Percentiles rank a stretch among this genome's conserved stretches.
Evolutionary conservation across 345 rosid species (phyloP).

Genomic region (Arabidopsis arenosa): DNA sequence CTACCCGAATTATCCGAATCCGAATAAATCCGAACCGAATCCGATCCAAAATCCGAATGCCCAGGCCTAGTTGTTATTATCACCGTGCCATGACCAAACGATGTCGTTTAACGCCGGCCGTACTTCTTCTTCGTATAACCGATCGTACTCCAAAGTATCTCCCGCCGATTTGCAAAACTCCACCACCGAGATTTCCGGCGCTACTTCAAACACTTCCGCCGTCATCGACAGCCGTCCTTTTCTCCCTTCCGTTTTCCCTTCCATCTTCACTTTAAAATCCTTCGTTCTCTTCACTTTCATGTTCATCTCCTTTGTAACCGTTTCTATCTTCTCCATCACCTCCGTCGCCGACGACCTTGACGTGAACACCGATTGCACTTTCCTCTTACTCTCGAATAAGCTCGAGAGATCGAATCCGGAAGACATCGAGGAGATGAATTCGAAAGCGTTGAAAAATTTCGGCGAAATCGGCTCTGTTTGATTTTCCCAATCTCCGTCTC

Average conservation of each 20-base stretch:
- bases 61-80: neutral
- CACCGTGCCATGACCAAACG: slow-evolving; percentile 94
- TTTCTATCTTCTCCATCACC: slow-evolving; percentile 60
- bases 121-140: slow-evolving; percentile 63
- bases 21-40: no score
- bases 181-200: slow-evolving; percentile 69
- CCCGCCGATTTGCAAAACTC: slow-evolving; percentile 72
- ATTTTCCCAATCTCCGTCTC: neutral
- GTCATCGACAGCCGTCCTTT: slow-evolving; percentile 65
- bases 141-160: slow-evolving; percentile 61
- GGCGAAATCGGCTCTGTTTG: slow-evolving; percentile 34
- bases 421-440: slow-evolving; percentile 80
- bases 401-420: slow-evolving; percentile 81
- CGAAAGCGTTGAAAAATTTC: slow-evolving; percentile 69
- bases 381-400: slow-evolving; percentile 62
- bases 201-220: slow-evolving; percentile 74
- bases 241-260: slow-evolving; percentile 61
- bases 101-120: slow-evolving; percentile 78
- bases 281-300: slow-evolving; percentile 54
- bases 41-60: no score
- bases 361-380: slow-evolving; percentile 61
- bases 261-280: slow-evolving; percentile 57
- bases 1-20: no score
- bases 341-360: slow-evolving; percentile 58
- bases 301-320: slow-evolving; percentile 57